phyloP scores from a whole-genome alignment of 495 filamentous ascomycete genomes.

The Platismatia glauca region DNA sequence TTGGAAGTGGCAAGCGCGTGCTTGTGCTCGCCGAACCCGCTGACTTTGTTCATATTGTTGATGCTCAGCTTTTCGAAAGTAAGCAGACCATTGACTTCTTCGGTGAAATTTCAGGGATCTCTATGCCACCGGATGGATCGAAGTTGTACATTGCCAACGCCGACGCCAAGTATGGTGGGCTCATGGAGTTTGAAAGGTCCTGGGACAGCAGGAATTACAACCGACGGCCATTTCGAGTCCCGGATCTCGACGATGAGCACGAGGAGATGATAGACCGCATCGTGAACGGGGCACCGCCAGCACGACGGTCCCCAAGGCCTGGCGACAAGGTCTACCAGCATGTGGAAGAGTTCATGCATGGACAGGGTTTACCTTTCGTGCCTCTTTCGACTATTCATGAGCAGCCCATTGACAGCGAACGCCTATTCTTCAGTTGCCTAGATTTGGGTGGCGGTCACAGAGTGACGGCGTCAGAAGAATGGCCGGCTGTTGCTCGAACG shows the following conservation, averaged over 20 bases:
- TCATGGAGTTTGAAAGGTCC: slow-evolving; percentile 58
- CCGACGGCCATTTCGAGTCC: slow-evolving; percentile 1
- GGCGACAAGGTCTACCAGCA: neutral
- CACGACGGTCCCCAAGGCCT: neutral
- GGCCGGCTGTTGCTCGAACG: neutral
- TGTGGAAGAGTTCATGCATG: neutral
- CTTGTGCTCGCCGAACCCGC: slow-evolving; percentile 76
- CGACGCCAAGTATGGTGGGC: slow-evolving; percentile 66
- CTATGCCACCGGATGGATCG: slow-evolving; percentile 61
- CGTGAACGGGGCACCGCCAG: neutral
- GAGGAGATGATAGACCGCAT: neutral
- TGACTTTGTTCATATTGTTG: slow-evolving; percentile 71
- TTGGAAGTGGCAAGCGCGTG: slow-evolving; percentile 63
- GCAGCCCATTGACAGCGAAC: neutral
- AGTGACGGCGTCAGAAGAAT: neutral
- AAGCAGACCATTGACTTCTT: slow-evolving; percentile 79
- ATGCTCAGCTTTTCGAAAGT: slow-evolving; percentile 56
- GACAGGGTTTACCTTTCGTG: neutral
- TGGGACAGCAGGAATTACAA: neutral
- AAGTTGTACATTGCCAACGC: slow-evolving; percentile 65
- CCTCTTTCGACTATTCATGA: neutral
- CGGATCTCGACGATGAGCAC: neutral
- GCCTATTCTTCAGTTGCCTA: neutral
- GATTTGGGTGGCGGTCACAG: neutral
- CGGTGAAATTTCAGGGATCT: slow-evolving; percentile 73